phyloP scores from a whole-genome alignment of 305 asterid species.

The Fraxinus paxiana region DNA sequence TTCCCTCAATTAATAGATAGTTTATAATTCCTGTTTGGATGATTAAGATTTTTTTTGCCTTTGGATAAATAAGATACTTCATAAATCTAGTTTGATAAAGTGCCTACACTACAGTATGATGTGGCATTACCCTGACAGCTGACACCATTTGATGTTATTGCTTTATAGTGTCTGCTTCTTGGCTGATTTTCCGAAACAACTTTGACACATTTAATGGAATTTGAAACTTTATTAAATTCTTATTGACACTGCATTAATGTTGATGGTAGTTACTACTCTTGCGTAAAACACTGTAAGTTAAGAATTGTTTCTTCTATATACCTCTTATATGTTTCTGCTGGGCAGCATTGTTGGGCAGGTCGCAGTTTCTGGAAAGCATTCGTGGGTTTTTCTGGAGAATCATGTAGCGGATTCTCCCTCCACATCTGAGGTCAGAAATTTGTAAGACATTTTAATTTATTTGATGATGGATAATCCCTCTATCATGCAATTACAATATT shows the following conservation, averaged over 20 bases:
- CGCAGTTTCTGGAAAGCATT: conserved; percentile 87
- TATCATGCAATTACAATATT: background rate
- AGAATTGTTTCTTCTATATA: background rate
- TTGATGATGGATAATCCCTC: conserved; percentile 3
- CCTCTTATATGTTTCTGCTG: conserved; percentile 16
- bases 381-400: conserved; percentile 70
- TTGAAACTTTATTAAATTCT: conserved; percentile 15
- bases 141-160: background rate
- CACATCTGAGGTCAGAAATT: conserved; percentile 54
- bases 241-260: conserved; percentile 8
- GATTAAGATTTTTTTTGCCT: background rate
- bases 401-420: conserved; percentile 39
- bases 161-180: conserved; percentile 18
- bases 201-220: background rate
- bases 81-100: background rate
- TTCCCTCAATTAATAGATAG: background rate
- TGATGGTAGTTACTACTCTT: background rate
- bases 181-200: conserved; percentile 1
- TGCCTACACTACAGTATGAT: background rate
- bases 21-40: background rate
- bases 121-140: background rate
- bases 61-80: background rate
- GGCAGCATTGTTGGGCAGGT: conserved; percentile 81
- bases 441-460: background rate
- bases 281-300: background rate